A percentile compares a stretch with the other conserved stretches of the same genome.
These are phyloP conservation scores for Hortaea sp. DNA, from an alignment of 2,329 filamentous ascomycete species.

Conservation along the genomic window DNA sequence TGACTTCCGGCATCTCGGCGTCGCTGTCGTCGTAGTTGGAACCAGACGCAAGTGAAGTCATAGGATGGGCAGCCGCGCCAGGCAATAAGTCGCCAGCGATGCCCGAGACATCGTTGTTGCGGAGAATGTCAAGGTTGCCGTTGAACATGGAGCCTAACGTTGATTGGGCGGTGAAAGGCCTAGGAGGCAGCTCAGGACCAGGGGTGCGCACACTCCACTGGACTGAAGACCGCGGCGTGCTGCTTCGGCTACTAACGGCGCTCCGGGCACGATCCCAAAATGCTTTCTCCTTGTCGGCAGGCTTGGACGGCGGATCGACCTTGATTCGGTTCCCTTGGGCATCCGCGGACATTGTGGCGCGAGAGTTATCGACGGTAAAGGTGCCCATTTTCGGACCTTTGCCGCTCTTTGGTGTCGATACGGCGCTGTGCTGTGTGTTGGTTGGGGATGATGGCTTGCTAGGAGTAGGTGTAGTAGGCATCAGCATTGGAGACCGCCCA, in stretches of 20 bases:
- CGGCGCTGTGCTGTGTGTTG: not conserved
- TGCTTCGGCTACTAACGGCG: constrained; percentile 18
- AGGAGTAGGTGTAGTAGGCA: constrained; percentile 13
- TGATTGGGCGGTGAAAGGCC: constrained; percentile 24
- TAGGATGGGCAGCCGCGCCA: constrained; percentile 34
- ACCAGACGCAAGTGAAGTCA: constrained; percentile 43
- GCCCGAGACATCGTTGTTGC: constrained; percentile 53
- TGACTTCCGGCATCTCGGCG: constrained; percentile 9
- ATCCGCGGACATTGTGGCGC: constrained; percentile 13
- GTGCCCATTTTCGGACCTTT: constrained; percentile 15
- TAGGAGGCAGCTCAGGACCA: constrained; percentile 11
- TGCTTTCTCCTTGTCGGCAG: constrained; percentile 14
- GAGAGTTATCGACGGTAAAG: constrained; percentile 18
- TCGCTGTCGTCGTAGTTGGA: constrained; percentile 25
- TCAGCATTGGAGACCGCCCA: constrained; percentile 7
- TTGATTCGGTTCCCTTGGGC: constrained; percentile 8
- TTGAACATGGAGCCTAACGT: constrained; percentile 25
- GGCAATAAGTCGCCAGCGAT: constrained; percentile 32
- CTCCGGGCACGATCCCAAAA: constrained; percentile 23
- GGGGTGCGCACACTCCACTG: constrained; percentile 13
- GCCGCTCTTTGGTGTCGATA: constrained; percentile 5
- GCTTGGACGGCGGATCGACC: constrained; percentile 11
- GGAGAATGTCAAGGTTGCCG: constrained; percentile 51
- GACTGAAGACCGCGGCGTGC: constrained; percentile 20
- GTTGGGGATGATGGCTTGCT: constrained; percentile 1